Evolutionary conservation across 371 early-diverging fungal genomes (phyloP).

Genomic region (Mucor piriformis): DNA sequence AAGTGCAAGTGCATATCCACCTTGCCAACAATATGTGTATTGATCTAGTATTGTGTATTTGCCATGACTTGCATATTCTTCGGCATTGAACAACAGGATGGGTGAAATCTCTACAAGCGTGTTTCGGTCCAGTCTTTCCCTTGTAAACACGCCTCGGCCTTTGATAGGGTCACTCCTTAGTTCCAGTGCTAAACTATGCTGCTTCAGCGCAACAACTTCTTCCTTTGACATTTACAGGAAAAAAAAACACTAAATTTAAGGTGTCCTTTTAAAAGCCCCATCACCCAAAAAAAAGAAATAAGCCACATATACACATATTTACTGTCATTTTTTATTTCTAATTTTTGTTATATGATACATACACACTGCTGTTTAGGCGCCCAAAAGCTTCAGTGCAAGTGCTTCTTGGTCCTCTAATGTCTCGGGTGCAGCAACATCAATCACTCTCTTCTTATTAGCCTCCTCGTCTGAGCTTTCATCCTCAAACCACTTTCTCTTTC

Average conservation of each 20-base stretch:
- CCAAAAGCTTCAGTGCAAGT: constrained; percentile 23
- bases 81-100: constrained; percentile 55
- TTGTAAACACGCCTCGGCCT: constrained; percentile 68
- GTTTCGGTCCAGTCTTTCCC: constrained; percentile 35
- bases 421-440: constrained; percentile 64
- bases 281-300: not conserved
- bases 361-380: constrained; percentile 7
- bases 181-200: constrained; percentile 42
- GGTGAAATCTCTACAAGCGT: constrained; percentile 67
- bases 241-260: not conserved
- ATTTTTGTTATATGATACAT: constrained; percentile 3
- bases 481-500: constrained; percentile 47
- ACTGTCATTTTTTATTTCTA: not conserved
- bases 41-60: constrained; percentile 64
- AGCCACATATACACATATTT: constrained; percentile 30
- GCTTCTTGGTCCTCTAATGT: constrained; percentile 58
- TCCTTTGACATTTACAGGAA: constrained; percentile 3
- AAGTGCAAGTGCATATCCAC: constrained; percentile 67
- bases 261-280: too few species aligned
- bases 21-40: constrained; percentile 72
- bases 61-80: constrained; percentile 65
- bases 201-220: constrained; percentile 24
- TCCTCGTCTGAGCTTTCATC: constrained; percentile 45
- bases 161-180: constrained; percentile 50
- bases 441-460: constrained; percentile 53